phyloP scores from a whole-genome alignment of 2,329 filamentous ascomycete species.

The Microdochium nivale region DNA sequence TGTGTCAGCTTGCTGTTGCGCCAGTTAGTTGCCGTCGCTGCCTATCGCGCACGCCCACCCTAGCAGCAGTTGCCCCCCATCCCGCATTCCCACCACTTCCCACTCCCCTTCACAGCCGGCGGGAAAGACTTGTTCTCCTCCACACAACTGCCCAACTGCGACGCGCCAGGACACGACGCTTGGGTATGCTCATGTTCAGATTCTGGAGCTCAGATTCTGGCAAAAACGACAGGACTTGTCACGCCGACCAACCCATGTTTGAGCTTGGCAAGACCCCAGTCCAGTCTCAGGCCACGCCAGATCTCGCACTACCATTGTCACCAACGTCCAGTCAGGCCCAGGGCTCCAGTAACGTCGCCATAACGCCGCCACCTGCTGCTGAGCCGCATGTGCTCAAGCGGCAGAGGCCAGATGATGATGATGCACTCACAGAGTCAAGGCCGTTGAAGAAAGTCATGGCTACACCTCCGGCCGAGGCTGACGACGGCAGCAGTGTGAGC shows the following conservation, averaged over 20 bases:
- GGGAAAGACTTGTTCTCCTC: background rate
- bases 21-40: background rate
- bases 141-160: background rate
- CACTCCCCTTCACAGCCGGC: conserved; percentile 6
- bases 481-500: conserved; percentile 1
- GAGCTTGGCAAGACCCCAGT: conserved; percentile 20
- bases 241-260: conserved; percentile 31
- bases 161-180: conserved; percentile 8
- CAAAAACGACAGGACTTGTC: conserved; percentile 44
- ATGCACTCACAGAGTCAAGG: conserved; percentile 14
- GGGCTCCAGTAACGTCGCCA: conserved; percentile 22
- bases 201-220: conserved; percentile 51
- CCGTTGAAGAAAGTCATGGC: conserved; percentile 18
- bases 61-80: conserved; percentile 4
- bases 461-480: conserved; percentile 11
- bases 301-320: conserved; percentile 12
- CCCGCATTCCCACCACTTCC: conserved; percentile 9
- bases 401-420: conserved; percentile 25
- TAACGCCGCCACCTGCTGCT: conserved; percentile 16
- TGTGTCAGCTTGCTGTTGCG: background rate
- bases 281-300: conserved; percentile 21
- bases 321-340: conserved; percentile 19
- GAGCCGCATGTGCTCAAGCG: conserved; percentile 30
- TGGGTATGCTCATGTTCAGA: conserved; percentile 49
- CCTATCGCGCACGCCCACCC: background rate